Base-by-base conservation (phyloP, 208 protist species). In the Leishmania tarentolae region DNA sequence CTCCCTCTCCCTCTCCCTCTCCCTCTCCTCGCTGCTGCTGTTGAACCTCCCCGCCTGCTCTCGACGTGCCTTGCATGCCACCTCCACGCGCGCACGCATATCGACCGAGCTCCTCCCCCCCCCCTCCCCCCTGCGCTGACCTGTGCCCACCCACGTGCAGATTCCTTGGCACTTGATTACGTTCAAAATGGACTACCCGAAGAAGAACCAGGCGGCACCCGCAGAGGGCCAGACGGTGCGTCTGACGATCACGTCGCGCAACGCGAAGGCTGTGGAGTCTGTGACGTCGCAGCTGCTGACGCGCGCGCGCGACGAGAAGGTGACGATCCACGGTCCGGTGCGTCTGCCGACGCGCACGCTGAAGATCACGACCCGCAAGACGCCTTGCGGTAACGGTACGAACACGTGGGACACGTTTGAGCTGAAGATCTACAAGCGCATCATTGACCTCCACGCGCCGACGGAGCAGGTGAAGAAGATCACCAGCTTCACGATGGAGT, bases 381-480 rank as follows among this genome's bases (percentile, higher is more conserved):
- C 99, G 72, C 99, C 99, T 84, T 99, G 99, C 97, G 99, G 99
- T 99, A 99, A 99, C 92, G 99, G 99, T 98, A 99, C 99, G 84
- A 99, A 99, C 92, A 99, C 99, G 66, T 99, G 98, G 98, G 99
- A 99, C 91, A 95, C 96, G 63, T 99, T 97, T 83, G 98, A 99
- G 94, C 99, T 99, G 99, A 97, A 99, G 89, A 99, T 99, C 92
- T 99, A 99, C 98, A 99, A 99, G 97, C 98, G 99, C 90, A 87
- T 99, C 75, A 99, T 99, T 85, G 98, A 99, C 91, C 92, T 99
- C 61, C 88, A 98, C 84, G 91, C 94, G 72, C 90, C 98, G 68
- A 88, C 88, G 78, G 92, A 95, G 82, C 82, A 94, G 81, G 93
- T 98, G 70, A 96, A 97, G 88, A 92, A 95, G 88, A 99, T 99